These are phyloP conservation scores for Fusarium cyanostomum DNA, from an alignment of 2,329 filamentous ascomycete genomes.

Conservation along the genomic window DNA sequence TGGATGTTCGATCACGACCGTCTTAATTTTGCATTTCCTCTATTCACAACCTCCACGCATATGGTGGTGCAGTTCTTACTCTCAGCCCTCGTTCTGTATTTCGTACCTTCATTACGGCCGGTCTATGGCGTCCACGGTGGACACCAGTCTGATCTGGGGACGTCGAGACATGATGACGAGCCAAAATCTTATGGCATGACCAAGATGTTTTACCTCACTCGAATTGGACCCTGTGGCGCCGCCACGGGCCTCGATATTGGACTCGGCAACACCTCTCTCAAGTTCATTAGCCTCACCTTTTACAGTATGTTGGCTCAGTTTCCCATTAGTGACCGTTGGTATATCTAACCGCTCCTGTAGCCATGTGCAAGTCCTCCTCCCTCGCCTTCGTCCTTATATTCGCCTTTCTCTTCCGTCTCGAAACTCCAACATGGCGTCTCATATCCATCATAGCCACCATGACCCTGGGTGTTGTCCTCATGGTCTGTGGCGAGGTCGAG, in stretches of 20 bases:
- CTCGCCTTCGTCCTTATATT: slow-evolving; percentile 95
- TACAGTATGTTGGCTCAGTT: slow-evolving; percentile 71
- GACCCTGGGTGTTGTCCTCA: slow-evolving; percentile 94
- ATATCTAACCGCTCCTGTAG: slow-evolving; percentile 49
- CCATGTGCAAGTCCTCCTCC: slow-evolving; percentile 99
- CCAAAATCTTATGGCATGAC: slow-evolving; percentile 75
- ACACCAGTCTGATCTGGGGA: slow-evolving; percentile 59
- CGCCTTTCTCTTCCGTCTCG: slow-evolving; percentile 91
- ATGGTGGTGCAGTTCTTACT: slow-evolving; percentile 95
- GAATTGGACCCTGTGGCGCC: slow-evolving; percentile 89
- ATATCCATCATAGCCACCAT: slow-evolving; percentile 89
- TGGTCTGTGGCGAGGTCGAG: slow-evolving; percentile 94
- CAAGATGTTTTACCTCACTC: slow-evolving; percentile 88
- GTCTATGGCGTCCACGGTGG: slow-evolving; percentile 54
- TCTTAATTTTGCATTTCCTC: slow-evolving; percentile 90
- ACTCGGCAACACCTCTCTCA: slow-evolving; percentile 92
- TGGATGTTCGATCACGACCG: slow-evolving; percentile 96
- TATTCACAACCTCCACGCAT: slow-evolving; percentile 94
- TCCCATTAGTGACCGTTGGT: not conserved
- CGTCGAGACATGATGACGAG: slow-evolving; percentile 63
- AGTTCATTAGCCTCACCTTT: slow-evolving; percentile 96
- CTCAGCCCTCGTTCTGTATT: slow-evolving; percentile 78
- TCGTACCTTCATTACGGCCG: slow-evolving; percentile 85
- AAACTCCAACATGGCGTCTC: slow-evolving; percentile 85
- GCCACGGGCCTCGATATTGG: slow-evolving; percentile 97